Percentiles rank a stretch among this genome's conserved stretches.
phyloP scores from a whole-genome alignment of 345 rosid genomes.

The Acer saccharum region DNA sequence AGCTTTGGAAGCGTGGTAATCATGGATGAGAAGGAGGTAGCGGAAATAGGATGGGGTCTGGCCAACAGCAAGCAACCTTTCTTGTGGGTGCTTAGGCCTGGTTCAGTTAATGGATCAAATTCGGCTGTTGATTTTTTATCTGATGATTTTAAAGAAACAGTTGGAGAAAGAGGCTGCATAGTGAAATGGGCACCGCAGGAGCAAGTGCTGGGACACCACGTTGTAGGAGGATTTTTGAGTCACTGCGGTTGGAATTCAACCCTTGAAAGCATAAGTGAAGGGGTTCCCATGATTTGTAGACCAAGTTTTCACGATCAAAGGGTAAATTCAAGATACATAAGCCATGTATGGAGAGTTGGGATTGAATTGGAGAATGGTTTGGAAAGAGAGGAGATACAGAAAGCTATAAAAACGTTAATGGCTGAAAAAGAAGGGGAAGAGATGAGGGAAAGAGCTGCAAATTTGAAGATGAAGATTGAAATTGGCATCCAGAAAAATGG shows the following conservation, averaged over 20 bases:
- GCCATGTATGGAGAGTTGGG: neutral
- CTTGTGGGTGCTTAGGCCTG: slow-evolving; percentile 30
- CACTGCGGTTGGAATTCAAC: neutral
- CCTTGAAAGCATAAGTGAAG: neutral
- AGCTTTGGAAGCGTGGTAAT: neutral
- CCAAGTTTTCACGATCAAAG: neutral
- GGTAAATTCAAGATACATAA: neutral
- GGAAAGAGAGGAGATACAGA: neutral
- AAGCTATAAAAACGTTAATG: neutral
- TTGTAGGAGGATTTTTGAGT: neutral
- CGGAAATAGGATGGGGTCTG: slow-evolving; percentile 28
- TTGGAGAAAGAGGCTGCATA: slow-evolving; percentile 37
- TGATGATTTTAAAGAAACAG: slow-evolving; percentile 12
- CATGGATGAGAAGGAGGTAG: slow-evolving; percentile 9
- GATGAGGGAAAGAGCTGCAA: neutral
- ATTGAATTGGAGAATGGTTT: neutral
- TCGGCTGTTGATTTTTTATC: neutral
- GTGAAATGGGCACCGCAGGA: slow-evolving; percentile 53
- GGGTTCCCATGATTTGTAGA: neutral
- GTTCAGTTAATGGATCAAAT: neutral
- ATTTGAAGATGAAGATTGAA: neutral
- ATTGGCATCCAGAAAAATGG: too few species aligned
- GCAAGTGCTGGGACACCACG: slow-evolving; percentile 32
- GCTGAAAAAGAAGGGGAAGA: neutral
- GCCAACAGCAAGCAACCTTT: slow-evolving; percentile 28